Base-by-base conservation (phyloP, 2,329 filamentous ascomycete species). In the Ceratocystiopsis minuta region DNA sequence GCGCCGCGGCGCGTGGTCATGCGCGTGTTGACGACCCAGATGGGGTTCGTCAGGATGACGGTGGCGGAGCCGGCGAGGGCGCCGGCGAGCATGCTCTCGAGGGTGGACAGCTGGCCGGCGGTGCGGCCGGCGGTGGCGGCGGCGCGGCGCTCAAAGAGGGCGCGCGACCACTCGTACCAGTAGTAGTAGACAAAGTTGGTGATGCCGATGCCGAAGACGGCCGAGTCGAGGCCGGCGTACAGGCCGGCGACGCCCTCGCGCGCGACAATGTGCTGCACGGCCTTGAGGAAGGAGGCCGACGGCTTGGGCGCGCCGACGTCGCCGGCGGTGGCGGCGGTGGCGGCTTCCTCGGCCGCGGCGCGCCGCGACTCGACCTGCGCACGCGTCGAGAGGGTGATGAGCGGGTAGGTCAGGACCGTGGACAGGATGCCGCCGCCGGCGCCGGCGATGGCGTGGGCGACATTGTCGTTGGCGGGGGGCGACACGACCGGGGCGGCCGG, bases 161-260 rank as follows among this genome's bases (percentile, higher is more conserved):
- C 71, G 45, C 87, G 78, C 48, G 86, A 90, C 83, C 85, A 98
- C 66, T 98, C 90, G 63, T 96, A 98, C 88, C 84, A 98, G 70
- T 96, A 98, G 66, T 98, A 98, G 70, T 98, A 98, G 38, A 98
- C 88, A 58, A 98, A 98, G 68, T 98, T 98, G 53, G 90, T 98
- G 52, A 98, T 79, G 60, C 82, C 90, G 66, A 98, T 96, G 59
- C 90, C 90, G 60, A 98, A 95, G 37, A 98, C 70, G 40, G 90
- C 90, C 48, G 83, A 92, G 60, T 93, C 85, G 45, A 98, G 75
- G 36, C 90, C 90, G 7, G 90, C 78, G 59, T 96, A 98, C 33
- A 98, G 75, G 31, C 90, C 90, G 2, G 74, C 66, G 43, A 95
- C 65, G 53, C 90, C 90, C 63, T 98, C 90, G 52, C 90, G 82